Conservation (phyloP, 176 grass and related monocot species). For the Triticum aestivum region IWGSC_CS_RefSeq_v2.1 NC_057798.1:674731175-674731674, state of each 20-base stretch:
- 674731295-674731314: conserved; percentile 2
- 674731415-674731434: background rate
- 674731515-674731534: conserved; percentile 5
- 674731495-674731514: conserved; percentile 44
- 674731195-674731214: background rate
- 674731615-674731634: conserved; percentile 1
- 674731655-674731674: background rate
- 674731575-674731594: background rate
- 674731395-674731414: conserved; percentile 23
- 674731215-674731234: background rate
- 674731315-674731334: conserved; percentile 54
- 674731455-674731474: conserved; percentile 45
- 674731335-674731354: conserved; percentile 51
- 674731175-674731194: background rate
- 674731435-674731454: conserved; percentile 7
- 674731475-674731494: background rate
- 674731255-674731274: conserved; percentile 1
- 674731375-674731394: background rate
- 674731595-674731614: background rate
- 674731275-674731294: conserved; percentile 17
- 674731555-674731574: conserved; percentile 8
- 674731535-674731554: background rate
- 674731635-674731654: background rate
- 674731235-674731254: background rate
- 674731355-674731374: conserved; percentile 3